A percentile compares a stretch with the other conserved stretches of the same genome.
These are phyloP conservation scores for Trichoderma semiorbis DNA, from an alignment of 2,329 filamentous ascomycete species.

Conservation along the genomic window DNA sequence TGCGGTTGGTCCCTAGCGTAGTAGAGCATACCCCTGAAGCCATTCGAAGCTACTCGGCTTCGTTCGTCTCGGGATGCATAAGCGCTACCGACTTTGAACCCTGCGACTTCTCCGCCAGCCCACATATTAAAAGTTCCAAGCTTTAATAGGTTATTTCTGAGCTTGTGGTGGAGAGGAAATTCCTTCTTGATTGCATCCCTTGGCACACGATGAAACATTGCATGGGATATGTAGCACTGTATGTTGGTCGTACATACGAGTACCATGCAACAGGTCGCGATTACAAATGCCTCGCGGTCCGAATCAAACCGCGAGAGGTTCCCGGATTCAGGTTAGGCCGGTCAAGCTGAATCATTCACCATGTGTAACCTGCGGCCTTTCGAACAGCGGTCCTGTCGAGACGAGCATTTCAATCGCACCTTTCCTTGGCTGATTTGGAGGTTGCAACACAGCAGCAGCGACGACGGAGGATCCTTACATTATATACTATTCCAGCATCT, in stretches of 20 bases:
- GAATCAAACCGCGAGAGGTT: neutral
- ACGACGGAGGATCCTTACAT: neutral
- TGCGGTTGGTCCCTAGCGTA: slow-evolving; percentile 3
- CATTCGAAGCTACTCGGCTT: neutral
- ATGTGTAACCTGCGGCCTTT: neutral
- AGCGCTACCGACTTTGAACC: neutral
- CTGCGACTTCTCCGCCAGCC: neutral
- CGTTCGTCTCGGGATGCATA: neutral
- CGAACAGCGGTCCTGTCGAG: neutral
- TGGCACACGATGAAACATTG: neutral
- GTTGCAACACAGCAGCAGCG: neutral
- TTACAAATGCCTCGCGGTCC: neutral
- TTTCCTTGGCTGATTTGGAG: neutral
- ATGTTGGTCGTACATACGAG: neutral
- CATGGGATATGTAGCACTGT: neutral
- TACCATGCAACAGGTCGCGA: neutral
- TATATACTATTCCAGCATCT: neutral
- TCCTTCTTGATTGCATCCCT: neutral
- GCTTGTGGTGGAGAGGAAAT: neutral
- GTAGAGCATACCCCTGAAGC: neutral
- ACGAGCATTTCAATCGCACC: neutral
- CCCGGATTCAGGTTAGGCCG: neutral
- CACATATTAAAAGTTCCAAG: neutral
- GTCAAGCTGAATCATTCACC: neutral
- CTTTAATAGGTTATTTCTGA: neutral